Percentiles rank a stretch among this genome's conserved stretches.
phyloP scores from a whole-genome alignment of 2,329 filamentous ascomycete genomes.

The Ophiosphaerella herpotricha region DNA sequence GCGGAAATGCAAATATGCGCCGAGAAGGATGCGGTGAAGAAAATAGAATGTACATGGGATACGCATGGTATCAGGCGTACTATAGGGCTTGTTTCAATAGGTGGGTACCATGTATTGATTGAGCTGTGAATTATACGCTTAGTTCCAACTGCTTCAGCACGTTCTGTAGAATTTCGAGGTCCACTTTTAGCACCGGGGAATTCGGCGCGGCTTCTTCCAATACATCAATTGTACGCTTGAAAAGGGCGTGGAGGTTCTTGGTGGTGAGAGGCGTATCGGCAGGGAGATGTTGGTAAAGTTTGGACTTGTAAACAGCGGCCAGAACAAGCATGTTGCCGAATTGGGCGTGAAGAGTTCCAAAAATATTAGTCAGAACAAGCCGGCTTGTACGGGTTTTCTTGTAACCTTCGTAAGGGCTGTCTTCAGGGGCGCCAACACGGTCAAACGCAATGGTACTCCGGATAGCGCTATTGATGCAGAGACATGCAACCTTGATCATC shows the following conservation, averaged over 20 bases:
- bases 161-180: constrained; percentile 72
- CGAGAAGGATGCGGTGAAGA: constrained; percentile 13
- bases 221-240: constrained; percentile 70
- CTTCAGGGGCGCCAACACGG: constrained; percentile 52
- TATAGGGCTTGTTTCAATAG: not conserved
- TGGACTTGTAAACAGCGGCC: constrained; percentile 74
- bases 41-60: constrained; percentile 11
- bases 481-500: constrained; percentile 32
- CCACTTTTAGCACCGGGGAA: constrained; percentile 73
- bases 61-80: not conserved
- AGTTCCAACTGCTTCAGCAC: constrained; percentile 28
- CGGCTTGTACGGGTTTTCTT: constrained; percentile 64
- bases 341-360: constrained; percentile 89
- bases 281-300: constrained; percentile 39
- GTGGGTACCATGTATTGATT: no score
- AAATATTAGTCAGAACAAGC: constrained; percentile 91
- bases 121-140: not conserved
- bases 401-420: constrained; percentile 46
- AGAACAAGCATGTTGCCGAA: constrained; percentile 96
- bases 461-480: constrained; percentile 65
- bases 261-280: constrained; percentile 29
- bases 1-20: constrained; percentile 11
- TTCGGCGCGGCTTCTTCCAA: constrained; percentile 71
- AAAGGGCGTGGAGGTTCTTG: constrained; percentile 28
- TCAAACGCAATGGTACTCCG: constrained; percentile 85